Evolutionary conservation across 306 rosid species (phyloP).

Genomic region (Prinsepia uniflora): DNA sequence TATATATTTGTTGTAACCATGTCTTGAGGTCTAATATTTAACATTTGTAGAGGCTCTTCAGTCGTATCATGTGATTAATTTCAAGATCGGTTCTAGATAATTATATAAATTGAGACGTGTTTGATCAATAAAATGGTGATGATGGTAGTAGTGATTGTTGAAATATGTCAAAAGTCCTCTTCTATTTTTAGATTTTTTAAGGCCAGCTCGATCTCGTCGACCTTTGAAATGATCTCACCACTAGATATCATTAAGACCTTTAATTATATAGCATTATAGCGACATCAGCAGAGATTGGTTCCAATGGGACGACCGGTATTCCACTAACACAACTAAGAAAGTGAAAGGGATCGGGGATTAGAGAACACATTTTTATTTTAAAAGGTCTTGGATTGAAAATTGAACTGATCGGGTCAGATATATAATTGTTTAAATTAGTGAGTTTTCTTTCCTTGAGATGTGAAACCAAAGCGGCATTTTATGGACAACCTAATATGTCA

Average conservation of each 20-base stretch:
- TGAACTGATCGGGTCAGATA: not conserved
- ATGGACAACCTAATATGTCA: not conserved
- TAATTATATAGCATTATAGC: too few relatives aligned
- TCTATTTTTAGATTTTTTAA: not conserved
- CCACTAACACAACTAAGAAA: not conserved
- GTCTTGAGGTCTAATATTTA: too few relatives aligned
- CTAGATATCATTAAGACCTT: not conserved
- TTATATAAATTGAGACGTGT: not conserved
- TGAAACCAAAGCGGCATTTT: not conserved
- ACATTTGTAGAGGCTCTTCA: too few relatives aligned
- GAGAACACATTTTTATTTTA: not conserved
- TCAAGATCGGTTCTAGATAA: too few relatives aligned
- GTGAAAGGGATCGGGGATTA: not conserved
- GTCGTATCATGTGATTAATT: not conserved
- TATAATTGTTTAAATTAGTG: not conserved
- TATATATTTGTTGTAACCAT: too few relatives aligned
- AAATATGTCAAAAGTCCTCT: not conserved
- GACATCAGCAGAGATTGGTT: too few relatives aligned
- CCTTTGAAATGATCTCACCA: not conserved
- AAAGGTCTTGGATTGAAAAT: not conserved
- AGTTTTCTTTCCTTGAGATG: not conserved
- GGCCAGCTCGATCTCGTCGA: not conserved
- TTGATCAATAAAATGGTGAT: not conserved
- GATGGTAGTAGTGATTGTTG: not conserved
- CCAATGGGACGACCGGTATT: not conserved